Evolutionary conservation across 176 grass and related monocot species (phyloP).

Genomic region (Metroxylon sagu): DNA sequence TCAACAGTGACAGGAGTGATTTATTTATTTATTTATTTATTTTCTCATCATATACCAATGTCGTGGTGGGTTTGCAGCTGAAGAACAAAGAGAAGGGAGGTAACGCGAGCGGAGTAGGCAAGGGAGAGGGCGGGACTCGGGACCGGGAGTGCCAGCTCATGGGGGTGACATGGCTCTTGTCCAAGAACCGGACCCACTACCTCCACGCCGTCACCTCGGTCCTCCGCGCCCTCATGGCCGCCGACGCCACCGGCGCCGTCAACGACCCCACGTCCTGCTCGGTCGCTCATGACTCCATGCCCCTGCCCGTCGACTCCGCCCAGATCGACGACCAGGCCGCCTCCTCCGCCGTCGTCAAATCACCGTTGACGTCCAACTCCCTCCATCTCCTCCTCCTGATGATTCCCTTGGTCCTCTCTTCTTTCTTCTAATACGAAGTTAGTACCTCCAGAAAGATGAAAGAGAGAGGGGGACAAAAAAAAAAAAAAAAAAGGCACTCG

Average conservation of each 20-base stretch:
- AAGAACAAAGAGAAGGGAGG: neutral
- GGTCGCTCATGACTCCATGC: conserved; percentile 46
- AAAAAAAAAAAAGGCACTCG: too few relatives aligned
- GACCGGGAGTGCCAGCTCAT: conserved; percentile 80
- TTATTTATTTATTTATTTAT: too few relatives aligned
- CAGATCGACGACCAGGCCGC: conserved; percentile 21
- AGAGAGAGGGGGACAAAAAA: too few relatives aligned
- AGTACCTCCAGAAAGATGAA: too few relatives aligned
- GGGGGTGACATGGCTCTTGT: conserved; percentile 88
- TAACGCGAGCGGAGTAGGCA: conserved; percentile 3
- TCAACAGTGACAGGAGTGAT: too few relatives aligned
- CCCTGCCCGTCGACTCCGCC: conserved; percentile 51
- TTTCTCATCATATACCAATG: too few relatives aligned
- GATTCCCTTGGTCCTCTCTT: conserved; percentile 2
- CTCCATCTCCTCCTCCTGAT: neutral
- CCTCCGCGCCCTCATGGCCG: conserved; percentile 68
- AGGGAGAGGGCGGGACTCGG: conserved; percentile 1
- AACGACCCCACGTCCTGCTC: conserved; percentile 46
- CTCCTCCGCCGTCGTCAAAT: neutral
- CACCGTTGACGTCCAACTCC: neutral
- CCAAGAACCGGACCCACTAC: conserved; percentile 66
- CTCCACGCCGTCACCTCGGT: conserved; percentile 42
- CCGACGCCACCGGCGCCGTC: conserved; percentile 40
- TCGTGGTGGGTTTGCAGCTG: conserved; percentile 24
- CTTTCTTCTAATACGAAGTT: conserved; percentile 15